Evolutionary conservation across 805 yeast genomes (phyloP), one percentile per base, ranked within the genome.

Genomic region (Candida nemodendra): DNA sequence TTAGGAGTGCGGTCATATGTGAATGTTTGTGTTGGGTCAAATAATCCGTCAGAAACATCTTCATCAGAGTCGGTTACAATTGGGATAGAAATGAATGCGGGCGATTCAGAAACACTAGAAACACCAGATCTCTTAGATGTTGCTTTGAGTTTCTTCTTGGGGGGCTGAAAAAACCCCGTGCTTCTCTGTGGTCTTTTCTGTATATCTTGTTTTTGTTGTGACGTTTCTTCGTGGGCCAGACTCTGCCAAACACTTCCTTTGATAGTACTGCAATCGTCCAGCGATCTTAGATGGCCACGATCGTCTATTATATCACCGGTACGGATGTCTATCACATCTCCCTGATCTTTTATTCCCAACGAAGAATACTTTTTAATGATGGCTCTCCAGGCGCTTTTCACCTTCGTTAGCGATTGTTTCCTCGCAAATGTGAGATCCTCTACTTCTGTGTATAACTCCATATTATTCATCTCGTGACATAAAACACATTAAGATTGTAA

Each of bases 281-380:
- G 50, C 2, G 80, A 72, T 39, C 73, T 60, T 16, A 85, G 49
- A 57, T 85, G 95, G 2, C 95, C 95, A 36, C 76, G 71, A 50
- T 85, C 89, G 22, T 66, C 73, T 2, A 79, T 57, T 2, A 85
- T 72, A 39, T 72, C 67, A 0, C 91, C 90, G 0, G 88, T 78
- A 8, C 56, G 53, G 16, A 85, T 51, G 54, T 85, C 89, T n/a
- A 81, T 61, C 17, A 79, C 68, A 54, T 81, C 89, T 26, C 84
- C 81, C 36, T 78, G 79, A 13, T 66, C 65, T 4, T 65, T 64
- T 23, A 72, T 72, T 34, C 69, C 69, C 33, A 76, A 69, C 3
- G 44, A 38, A 3, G 76, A 64, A 51, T 80, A 79, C 51, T 73
- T 76, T 2, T 66, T 56, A 6, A 81, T 68, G 19, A 81, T 76